Evolutionary conservation across 2,329 filamentous ascomycete species (phyloP).

Genomic region (Helotiales sp.): DNA sequence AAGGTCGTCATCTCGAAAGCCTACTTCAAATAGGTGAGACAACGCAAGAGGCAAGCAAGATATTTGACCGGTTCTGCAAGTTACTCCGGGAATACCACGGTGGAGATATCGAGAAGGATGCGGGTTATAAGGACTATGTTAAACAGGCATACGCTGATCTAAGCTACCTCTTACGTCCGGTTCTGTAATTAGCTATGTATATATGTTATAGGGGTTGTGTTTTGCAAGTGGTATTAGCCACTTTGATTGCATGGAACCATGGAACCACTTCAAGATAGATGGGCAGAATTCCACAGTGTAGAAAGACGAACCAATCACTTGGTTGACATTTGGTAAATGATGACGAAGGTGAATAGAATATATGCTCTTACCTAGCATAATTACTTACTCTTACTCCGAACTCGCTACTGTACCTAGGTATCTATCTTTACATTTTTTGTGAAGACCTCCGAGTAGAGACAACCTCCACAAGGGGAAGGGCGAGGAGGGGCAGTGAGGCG

Average conservation of each 20-base stretch:
- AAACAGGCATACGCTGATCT: slow-evolving; percentile 54
- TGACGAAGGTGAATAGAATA: no score
- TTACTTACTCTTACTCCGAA: no score
- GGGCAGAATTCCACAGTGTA: neutral
- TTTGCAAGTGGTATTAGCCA: neutral
- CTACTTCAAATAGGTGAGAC: slow-evolving; percentile 35
- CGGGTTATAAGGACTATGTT: slow-evolving; percentile 40
- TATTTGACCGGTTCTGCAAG: slow-evolving; percentile 42
- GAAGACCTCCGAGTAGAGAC: no score
- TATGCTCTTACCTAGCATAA: no score
- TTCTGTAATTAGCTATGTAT: slow-evolving; percentile 39
- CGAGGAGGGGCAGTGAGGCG: neutral
- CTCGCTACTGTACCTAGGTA: no score
- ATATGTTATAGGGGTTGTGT: no score
- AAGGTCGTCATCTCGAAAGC: slow-evolving; percentile 45
- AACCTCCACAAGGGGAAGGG: no score
- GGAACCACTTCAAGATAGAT: neutral
- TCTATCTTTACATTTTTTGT: no score
- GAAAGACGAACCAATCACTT: neutral
- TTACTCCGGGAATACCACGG: slow-evolving; percentile 52
- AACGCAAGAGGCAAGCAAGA: slow-evolving; percentile 8
- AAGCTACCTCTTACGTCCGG: slow-evolving; percentile 52
- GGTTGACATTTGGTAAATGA: no score
- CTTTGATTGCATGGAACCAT: neutral
- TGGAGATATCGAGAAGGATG: slow-evolving; percentile 38